Base-by-base conservation (phyloP, 2,329 filamentous ascomycete species). In the Claviceps sp. region DNA sequence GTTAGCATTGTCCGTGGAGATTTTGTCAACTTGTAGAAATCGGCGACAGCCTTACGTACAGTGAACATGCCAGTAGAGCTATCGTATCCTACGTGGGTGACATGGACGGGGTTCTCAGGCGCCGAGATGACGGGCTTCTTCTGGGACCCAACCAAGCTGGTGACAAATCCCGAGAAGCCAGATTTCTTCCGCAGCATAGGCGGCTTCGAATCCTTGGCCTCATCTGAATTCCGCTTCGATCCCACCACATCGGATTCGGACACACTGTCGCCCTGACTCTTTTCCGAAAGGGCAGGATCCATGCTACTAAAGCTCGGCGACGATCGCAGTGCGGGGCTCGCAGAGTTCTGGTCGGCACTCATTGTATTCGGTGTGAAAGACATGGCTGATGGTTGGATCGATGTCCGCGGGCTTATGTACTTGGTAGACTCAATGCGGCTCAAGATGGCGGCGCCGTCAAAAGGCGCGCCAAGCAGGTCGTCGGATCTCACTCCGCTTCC, bases 51-150 rank as follows among this genome's bases (percentile, higher is more conserved):
- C 54, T 24, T 48, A 51, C 49, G n/a, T 30, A 95, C 89, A 53
- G 91, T 97, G 68, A 95, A 98, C 70, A 95, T 88, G 59, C 93
- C 93, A 3, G 93, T 97, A 62, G 87, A 79, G 70, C 93, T 95
- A 69, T 98, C 91, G 67, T 95, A 96, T 60, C 91, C 91, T 58
- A 98, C 93, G 69, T 98, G 93, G 53, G 91, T 97, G 61, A 98
- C 88, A 70, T 97, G 93, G 54, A 97, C 89, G 48, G 93, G 93
- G 62, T 98, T 97, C 69, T 95, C 90, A 51, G 93, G 93, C 40
- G 89, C 88, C n/a, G 93, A 97, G 62, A 98, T 98, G 67, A 91
- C 82, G 47, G 93, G 89, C 58, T 89, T 88, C 68, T 90, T 87
- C 50, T 87, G 89, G 38, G 89, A 91, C 58, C 87, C 86, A 54